Base-by-base conservation (phyloP, 163 green algal genomes). In the Coccomyxa subellipsoidea region DNA sequence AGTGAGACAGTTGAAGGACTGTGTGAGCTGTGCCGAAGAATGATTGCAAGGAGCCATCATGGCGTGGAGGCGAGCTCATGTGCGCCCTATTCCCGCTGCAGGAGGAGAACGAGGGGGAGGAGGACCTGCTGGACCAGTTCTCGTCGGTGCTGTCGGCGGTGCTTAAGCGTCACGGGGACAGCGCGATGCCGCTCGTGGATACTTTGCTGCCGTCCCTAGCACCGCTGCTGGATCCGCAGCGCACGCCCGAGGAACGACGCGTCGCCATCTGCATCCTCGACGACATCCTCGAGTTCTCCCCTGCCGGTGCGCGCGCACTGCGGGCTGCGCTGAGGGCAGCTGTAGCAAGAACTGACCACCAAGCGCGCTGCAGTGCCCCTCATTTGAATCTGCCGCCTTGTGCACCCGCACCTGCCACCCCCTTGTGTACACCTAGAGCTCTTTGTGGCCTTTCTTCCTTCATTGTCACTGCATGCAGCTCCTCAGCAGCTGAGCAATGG, bases 181-280 rank as follows among this genome's bases (percentile, higher is more conserved):
- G 82, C 2, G 93, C 95, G 6, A 84, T 98, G 85, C 93, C 94
- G 38, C 90, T 94, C 31, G 85, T 99, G 38, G 96, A 98, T 80
- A 75, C 37, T 12, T 84, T 97, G 36, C 94, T 98, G 88, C 92
- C 93, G 25, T 81, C 88, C 23, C 77, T 94, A 0, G 84, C 59
- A 66, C 83, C 32, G n/a, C 88, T 98, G 83, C 82, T 96, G 38
- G 85, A 91, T 36, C 87, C 91, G 78, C 80, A 85, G 27, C 81
- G 84, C 72, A 87, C 83, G 27, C 38, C 89, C 39, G 92, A 95
- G 84, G 96, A 99, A 86, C 90, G 92, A 15, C 90, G 96, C 72
- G 94, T 99, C 69, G 95, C 92, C 35, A 91, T 99, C 39, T 98
- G 95, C 85, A 85, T 99, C 69, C 94, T 99, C 71, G 96, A 99